Evolutionary conservation across 306 rosid genomes (phyloP).

Genomic region (Malus sieversii): DNA sequence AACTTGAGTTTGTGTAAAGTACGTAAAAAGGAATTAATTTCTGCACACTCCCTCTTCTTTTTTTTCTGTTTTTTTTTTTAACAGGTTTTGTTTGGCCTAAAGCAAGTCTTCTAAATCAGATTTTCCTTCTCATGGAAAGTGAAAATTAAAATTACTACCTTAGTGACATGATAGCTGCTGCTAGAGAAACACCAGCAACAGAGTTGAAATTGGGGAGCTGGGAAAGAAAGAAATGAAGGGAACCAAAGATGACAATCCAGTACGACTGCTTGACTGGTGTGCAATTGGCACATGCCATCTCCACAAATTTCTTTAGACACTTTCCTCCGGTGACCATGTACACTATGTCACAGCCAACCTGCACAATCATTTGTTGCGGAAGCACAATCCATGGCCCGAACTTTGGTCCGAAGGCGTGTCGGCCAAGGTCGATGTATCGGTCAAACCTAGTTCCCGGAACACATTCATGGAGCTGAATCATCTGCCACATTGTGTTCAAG

Average conservation of each 20-base stretch:
- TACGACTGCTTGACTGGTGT: conserved; percentile 62
- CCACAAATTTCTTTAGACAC: conserved; percentile 81
- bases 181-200: conserved; percentile 87
- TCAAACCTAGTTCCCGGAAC: conserved; percentile 83
- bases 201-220: conserved; percentile 95
- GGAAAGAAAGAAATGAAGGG: conserved; percentile 76
- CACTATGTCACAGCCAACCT: conserved; percentile 89
- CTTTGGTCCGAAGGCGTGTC: conserved; percentile 76
- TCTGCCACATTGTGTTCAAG: conserved; percentile 89
- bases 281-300: conserved; percentile 76
- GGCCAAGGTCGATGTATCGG: conserved; percentile 76
- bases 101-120: neutral
- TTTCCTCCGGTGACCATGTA: conserved; percentile 92
- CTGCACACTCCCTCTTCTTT: neutral
- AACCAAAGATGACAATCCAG: conserved; percentile 84
- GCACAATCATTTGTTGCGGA: conserved; percentile 82
- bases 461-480: conserved; percentile 92
- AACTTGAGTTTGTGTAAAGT: neutral
- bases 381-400: conserved; percentile 91
- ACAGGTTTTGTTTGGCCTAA: neutral
- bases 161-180: conserved; percentile 87
- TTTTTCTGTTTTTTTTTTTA: too few species aligned
- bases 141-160: conserved; percentile 32
- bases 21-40: too few species aligned
- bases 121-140: neutral